Conservation (phyloP, 768 basidiomycete genomes). For the Trametes gibbosa region DNA sequence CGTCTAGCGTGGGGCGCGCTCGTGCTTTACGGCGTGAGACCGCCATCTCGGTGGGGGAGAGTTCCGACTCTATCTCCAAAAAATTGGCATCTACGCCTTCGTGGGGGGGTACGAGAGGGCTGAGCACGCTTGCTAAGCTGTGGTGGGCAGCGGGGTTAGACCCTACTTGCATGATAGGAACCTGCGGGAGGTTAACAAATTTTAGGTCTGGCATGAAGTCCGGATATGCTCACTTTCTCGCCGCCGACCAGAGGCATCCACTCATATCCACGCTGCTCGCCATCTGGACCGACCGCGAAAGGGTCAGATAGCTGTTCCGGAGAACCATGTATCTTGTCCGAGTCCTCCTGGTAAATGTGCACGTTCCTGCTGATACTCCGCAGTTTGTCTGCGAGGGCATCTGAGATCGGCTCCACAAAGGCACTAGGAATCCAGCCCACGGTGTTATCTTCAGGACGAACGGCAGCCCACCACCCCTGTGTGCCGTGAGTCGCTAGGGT, state of each 20-base stretch:
- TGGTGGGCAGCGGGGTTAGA: background rate
- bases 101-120: conserved; percentile 19
- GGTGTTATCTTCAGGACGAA: conserved; percentile 46
- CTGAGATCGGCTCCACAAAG: conserved; percentile 56
- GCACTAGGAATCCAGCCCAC: conserved; percentile 79
- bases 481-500: background rate
- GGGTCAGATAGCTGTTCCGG: conserved; percentile 13
- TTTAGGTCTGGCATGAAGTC: background rate
- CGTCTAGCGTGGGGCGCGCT: background rate
- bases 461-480: conserved; percentile 79
- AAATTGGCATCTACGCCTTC: conserved; percentile 17
- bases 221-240: conserved; percentile 20
- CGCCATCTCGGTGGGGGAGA: conserved; percentile 12
- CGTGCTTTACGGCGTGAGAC: background rate
- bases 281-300: conserved; percentile 1
- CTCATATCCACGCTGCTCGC: conserved; percentile 11
- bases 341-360: conserved; percentile 6
- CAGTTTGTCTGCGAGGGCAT: conserved; percentile 49
- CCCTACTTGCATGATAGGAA: conserved; percentile 12
- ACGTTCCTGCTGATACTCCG: conserved; percentile 16
- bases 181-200: background rate
- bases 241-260: conserved; percentile 23
- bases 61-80: conserved; percentile 11
- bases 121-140: conserved; percentile 1
- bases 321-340: background rate